A percentile compares a stretch with the other conserved stretches of the same genome.
These are phyloP conservation scores for Leccinellum rugosiceps DNA, from an alignment of 768 basidiomycete species.

Conservation along the genomic window DNA sequence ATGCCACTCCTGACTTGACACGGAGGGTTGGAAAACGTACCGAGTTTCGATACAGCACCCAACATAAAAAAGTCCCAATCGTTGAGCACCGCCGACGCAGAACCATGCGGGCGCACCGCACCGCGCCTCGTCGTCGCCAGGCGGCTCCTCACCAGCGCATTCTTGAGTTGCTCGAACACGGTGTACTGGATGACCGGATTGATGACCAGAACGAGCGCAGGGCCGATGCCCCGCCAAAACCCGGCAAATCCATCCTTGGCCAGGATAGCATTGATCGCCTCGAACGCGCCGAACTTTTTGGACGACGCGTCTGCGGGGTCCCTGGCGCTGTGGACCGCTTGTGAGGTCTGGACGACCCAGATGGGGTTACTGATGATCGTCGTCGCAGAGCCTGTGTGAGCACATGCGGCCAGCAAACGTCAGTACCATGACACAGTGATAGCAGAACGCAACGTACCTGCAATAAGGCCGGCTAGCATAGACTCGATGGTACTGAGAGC, in stretches of 20 bases:
- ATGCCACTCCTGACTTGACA: not conserved
- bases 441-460: conserved; percentile 47
- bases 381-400: conserved; percentile 71
- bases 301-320: not conserved
- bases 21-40: conserved; percentile 35
- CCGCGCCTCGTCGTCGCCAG: conserved; percentile 40
- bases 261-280: conserved; percentile 67
- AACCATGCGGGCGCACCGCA: conserved; percentile 42
- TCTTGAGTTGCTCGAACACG: conserved; percentile 92
- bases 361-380: conserved; percentile 90
- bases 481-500: conserved; percentile 84
- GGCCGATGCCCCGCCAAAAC: conserved; percentile 91
- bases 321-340: conserved; percentile 62
- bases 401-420: not conserved
- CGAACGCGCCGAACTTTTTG: conserved; percentile 59
- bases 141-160: conserved; percentile 63
- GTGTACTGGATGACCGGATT: conserved; percentile 97
- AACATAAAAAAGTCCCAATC: conserved; percentile 93
- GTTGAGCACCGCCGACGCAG: conserved; percentile 51
- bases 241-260: conserved; percentile 71
- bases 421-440: not conserved
- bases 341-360: conserved; percentile 94
- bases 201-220: conserved; percentile 88
- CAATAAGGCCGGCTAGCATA: conserved; percentile 83
- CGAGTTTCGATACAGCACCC: conserved; percentile 91